Evolutionary conservation across 768 basidiomycete species (phyloP), one percentile per base, ranked within the genome.

Genomic region (Leucosporidium scottii): DNA sequence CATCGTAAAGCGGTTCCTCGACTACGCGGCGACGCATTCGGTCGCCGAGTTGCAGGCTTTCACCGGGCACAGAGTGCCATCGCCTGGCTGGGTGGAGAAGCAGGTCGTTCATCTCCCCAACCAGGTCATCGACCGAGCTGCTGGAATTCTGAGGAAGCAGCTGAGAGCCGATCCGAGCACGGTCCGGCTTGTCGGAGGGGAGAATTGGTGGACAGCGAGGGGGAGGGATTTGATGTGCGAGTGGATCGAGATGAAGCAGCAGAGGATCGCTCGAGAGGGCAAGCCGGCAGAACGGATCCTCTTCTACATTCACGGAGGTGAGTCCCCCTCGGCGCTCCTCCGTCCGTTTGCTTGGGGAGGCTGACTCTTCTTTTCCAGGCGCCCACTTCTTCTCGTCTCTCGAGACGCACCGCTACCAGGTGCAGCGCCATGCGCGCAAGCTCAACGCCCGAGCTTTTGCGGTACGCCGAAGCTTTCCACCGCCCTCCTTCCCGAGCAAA

Each of bases 171-270:
- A 78, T 6, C 69, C 76, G 25, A 59, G 66, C 1, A 73, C 75
- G 2, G 62, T 77, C 21, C 73, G 77, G 66, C 66, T 77, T 1
- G 69, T 79, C 10, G 79, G 79, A 4, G 79, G 79, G 1, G 67
- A 62, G 15, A 71, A 72, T 48, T 79, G 79, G 79, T 79, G 79
- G 79, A 68, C 67, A 30, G 57, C 78, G 5, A 58, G 79, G 50
- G 79, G 78, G 4, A 65, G 74, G 54, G 73, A 67, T 12, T 57
- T 79, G 48, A 75, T 78, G 50, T 77, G 78, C 10, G 79, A 79
- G 63, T 79, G 78, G 78, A 76, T 79, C 21, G 79, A 79, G 77
- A 78, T 79, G 76, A 77, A 78, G 70, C 77, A 78, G 65, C 78
- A 79, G 68, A 77, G 74, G 59, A 13, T 76, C 18, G 74, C 68